Conservation (phyloP, 2,329 filamentous ascomycete genomes). For the Apiospora kogelbergensis region DNA sequence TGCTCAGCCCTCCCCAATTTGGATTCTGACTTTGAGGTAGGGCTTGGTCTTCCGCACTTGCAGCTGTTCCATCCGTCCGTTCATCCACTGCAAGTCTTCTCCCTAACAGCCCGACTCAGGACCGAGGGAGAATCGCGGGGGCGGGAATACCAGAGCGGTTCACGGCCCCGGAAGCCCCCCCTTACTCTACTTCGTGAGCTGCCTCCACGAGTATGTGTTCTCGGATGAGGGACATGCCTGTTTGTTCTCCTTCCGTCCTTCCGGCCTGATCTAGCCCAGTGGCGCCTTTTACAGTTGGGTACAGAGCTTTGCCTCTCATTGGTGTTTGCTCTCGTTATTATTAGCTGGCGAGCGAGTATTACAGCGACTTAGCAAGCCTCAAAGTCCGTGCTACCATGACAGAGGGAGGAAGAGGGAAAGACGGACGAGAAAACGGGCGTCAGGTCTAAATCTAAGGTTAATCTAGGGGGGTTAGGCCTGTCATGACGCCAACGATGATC, state of each 20-base stretch:
- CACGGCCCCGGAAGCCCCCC: background rate
- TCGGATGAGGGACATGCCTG: background rate
- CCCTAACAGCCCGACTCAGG: background rate
- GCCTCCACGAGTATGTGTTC: background rate
- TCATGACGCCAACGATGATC: background rate
- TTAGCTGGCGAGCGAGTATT: background rate
- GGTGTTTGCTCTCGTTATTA: background rate
- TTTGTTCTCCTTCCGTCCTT: background rate
- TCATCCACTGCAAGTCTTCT: background rate
- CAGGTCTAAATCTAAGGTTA: conserved; percentile 4
- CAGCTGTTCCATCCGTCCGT: background rate
- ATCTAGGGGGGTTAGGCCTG: background rate
- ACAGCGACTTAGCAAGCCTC: background rate
- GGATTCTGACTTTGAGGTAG: background rate
- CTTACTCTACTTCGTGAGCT: background rate
- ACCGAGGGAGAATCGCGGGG: background rate
- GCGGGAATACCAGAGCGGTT: background rate
- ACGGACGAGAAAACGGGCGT: background rate
- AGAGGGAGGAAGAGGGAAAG: background rate
- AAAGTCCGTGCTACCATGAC: background rate
- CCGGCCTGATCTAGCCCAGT: background rate
- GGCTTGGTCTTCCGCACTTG: conserved; percentile 2
- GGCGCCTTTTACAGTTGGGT: background rate
- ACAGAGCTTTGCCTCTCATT: background rate
- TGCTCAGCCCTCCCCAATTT: background rate